These are phyloP conservation scores for Nemania sp. DNA, from an alignment of 2,329 filamentous ascomycete species.

Conservation along the genomic window DNA sequence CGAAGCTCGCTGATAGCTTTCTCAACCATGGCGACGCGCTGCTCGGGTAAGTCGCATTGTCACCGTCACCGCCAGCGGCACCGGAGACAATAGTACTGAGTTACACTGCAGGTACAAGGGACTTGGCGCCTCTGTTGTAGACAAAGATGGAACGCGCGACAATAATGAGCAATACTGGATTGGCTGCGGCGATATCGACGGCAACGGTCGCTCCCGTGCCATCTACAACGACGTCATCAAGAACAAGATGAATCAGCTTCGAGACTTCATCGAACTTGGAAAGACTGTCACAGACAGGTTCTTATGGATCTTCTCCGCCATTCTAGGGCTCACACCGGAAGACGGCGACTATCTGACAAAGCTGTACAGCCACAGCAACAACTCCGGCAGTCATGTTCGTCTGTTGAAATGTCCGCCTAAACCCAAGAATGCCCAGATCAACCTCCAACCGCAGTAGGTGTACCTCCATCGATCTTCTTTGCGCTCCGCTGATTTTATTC, in stretches of 20 bases:
- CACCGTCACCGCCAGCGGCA: too few relatives aligned
- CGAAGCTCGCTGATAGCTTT: constrained; percentile 23
- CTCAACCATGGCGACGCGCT: constrained; percentile 22
- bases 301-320: constrained; percentile 9
- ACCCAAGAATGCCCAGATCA: constrained; percentile 11
- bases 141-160: constrained; percentile 18
- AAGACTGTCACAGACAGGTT: constrained; percentile 18
- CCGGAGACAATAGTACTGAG: too few relatives aligned
- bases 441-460: constrained; percentile 20
- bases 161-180: constrained; percentile 26
- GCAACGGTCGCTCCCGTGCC: constrained; percentile 16
- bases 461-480: neutral
- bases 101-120: constrained; percentile 15
- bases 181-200: constrained; percentile 22
- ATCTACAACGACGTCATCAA: constrained; percentile 24
- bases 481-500: neutral
- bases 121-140: constrained; percentile 20
- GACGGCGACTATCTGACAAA: constrained; percentile 15
- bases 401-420: constrained; percentile 20
- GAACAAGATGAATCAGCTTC: constrained; percentile 9
- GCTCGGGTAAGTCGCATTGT: constrained; percentile 12
- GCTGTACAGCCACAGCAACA: constrained; percentile 24
- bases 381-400: constrained; percentile 23
- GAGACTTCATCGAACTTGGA: constrained; percentile 23
- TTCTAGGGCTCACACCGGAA: constrained; percentile 19